Evolutionary conservation across 2,329 filamentous ascomycete species (phyloP), one percentile per base, ranked within the genome.

Genomic region (Acrocalymma vagum): DNA sequence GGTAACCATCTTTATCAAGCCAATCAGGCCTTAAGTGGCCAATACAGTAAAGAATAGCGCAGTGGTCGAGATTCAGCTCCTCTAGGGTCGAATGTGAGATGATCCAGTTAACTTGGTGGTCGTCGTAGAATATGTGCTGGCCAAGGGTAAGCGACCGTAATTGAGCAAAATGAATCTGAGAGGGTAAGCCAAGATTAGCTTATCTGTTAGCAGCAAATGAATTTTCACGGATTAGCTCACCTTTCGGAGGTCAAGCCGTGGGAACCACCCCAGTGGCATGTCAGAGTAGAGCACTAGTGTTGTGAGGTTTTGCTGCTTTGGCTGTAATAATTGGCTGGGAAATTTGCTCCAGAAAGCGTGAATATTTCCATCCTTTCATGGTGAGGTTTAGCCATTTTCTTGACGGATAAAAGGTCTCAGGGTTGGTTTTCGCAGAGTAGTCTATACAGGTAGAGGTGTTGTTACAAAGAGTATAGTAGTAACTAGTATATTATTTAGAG

Each of bases 1-100:
- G 29, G 23, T 38, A 48, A 5, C 45, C 45, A 15, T 42, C 32
- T 9, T 38, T 29, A 29, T 42, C 41, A n/a, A 45, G 15, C 45
- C 45, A 44, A 8, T 23, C 17, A 5, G 20, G 10, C 9, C 16
- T 33, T 3, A 10, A 4, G 15, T 38, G 26, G 3, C 36, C 45
- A 21, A 28, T 37, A 13, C 38, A 37, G n/a, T 41, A 42, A 5
- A 45, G 9, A 10, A n/a, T n/a, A n/a, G n/a, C n/a, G n/a, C n/a
- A n/a, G n/a, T n/a, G n/a, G n/a, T n/a, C n/a, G n/a, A n/a, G n/a
- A n/a, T n/a, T n/a, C n/a, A n/a, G n/a, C n/a, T n/a, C n/a, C n/a
- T n/a, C n/a, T n/a, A n/a, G n/a, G n/a, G n/a, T n/a, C n/a, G n/a
- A n/a, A n/a, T n/a, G n/a, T n/a, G n/a, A n/a, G n/a, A n/a, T n/a